These are phyloP conservation scores for Neofusicoccum ribis DNA, from an alignment of 2,329 filamentous ascomycete species.

Conservation along the genomic window DNA sequence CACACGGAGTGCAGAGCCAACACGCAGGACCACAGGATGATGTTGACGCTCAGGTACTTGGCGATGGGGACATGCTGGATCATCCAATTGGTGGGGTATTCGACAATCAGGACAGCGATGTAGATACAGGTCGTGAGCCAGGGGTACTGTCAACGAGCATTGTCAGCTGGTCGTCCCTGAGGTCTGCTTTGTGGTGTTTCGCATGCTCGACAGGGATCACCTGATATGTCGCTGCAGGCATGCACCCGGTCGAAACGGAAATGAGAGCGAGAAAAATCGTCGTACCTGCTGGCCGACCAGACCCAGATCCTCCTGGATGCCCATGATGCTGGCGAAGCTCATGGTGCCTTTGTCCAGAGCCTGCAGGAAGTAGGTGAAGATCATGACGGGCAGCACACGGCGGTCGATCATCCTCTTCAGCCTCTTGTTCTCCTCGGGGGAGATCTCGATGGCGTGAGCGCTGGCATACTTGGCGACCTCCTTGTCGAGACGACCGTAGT, in stretches of 20 bases:
- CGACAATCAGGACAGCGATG: slow-evolving; percentile 58
- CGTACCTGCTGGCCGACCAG: slow-evolving; percentile 51
- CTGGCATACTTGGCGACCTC: slow-evolving; percentile 71
- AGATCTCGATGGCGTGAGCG: slow-evolving; percentile 57
- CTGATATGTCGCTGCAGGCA: not conserved
- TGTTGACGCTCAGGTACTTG: slow-evolving; percentile 55
- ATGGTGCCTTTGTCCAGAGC: slow-evolving; percentile 64
- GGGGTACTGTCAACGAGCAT: slow-evolving; percentile 50
- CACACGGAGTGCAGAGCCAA: slow-evolving; percentile 8
- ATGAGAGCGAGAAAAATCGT: slow-evolving; percentile 23
- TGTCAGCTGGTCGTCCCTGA: not conserved
- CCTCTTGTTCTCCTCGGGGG: slow-evolving; percentile 59
- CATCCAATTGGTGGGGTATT: slow-evolving; percentile 66
- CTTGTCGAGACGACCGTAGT: slow-evolving; percentile 64
- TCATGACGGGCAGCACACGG: slow-evolving; percentile 55
- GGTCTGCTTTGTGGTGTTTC: not conserved
- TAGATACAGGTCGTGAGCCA: slow-evolving; percentile 57
- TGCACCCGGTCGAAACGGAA: not conserved
- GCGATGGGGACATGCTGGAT: slow-evolving; percentile 62
- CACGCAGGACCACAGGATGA: slow-evolving; percentile 51
- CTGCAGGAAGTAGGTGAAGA: slow-evolving; percentile 64
- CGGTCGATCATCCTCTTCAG: slow-evolving; percentile 55
- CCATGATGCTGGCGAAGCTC: slow-evolving; percentile 63
- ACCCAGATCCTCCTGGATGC: slow-evolving; percentile 62
- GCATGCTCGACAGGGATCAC: not conserved